Evolutionary conservation across 805 yeast genomes (phyloP), one percentile per base, ranked within the genome.

Genomic region (Metschnikowia matae): DNA sequence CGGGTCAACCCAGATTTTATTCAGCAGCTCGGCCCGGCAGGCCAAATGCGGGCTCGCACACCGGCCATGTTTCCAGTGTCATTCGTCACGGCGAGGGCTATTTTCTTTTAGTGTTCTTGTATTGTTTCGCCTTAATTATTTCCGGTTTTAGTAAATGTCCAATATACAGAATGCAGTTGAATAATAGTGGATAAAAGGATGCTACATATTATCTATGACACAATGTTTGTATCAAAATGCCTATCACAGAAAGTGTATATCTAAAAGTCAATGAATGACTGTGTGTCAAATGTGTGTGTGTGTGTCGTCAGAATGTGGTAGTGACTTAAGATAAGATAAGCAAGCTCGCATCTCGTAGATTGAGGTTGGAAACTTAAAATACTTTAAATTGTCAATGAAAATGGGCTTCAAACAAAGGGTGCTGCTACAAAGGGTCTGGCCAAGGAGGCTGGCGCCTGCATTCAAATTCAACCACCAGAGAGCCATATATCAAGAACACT

Each of bases 41-140:
- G n/a, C 33, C 43, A 26, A n/a, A 41, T 41, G 36, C 29, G 44
- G 44, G 18, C 40, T 32, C 44, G 37, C 36, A 32, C 35, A 31
- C 6, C 35, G 21, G 6, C 26, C 13, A 37, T 18, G 15, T 18
- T 5, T 20, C n/a, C n/a, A 20, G 26, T 11, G 23, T 20, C 40
- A 18, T 18, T 13, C 10, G 4, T 21, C 11, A 15, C 23, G 7
- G 21, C 11, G 13, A 7, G 26, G 6, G 40, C 29, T 17, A 37
- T 21, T 18, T 37, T 37, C 26, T 11, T 18, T 18, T 14, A 18
- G 39, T 18, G 23, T 17, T 6, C 6, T 10, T 14, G 4, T 17
- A 36, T 17, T 18, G 39, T 17, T 17, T 36, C 6, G 18, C 11
- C 14, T 17, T 11, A 36, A 20, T 36, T 36, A 20, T 36, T 36